Evolutionary conservation across 129 eudicot species (phyloP), one percentile per base, ranked within the genome.

Genomic region (Glebionis coronaria): DNA sequence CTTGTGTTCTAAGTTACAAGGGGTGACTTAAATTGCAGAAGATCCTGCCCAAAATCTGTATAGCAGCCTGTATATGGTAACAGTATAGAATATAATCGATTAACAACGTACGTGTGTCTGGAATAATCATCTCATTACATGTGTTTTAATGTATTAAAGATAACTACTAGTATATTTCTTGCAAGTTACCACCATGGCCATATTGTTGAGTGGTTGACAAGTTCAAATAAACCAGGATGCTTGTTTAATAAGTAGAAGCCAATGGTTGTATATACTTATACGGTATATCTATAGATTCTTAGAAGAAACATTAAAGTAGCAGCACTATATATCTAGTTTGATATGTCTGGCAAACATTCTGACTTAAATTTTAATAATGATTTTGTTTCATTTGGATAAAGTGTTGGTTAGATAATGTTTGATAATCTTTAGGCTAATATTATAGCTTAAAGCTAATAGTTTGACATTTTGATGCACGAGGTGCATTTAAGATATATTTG

Each of bases 241-340:
- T 73, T 73, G 42, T 28, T 73, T 55, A 25, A 49, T 5, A 73
- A 65, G 65, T 64, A 44, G 40, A 21, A 44, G 55, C 40, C 47
- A 73, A 5, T 54, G 58, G 65, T 64, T 73, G 65, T 63, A 13
- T 40, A 52, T 63, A 46, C 70, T 73, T 63, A 63, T 10, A 73
- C 70, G 64, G 44, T 73, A 63, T 73, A 31, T 15, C 62, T 62
- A 61, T 51, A 16, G 11, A 47, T 15, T 25, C 23, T 19, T 44
- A 2, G 8, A 12, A 49, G 16, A 4, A 27, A 5, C 12, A 4
- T 4, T 29, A 29, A 28, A 28, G 5, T 28, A 28, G 35, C 5
- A 28, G 40, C 40, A 31, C 40, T 31, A 31, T 31, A n/a, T n/a
- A n/a, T n/a, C 2, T 35, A 35, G 9, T 35, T 35, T 35, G 42